These are phyloP conservation scores for Irpex rosettiformis DNA, from an alignment of 1,284 basidiomycete species.

Conservation along the genomic window DNA sequence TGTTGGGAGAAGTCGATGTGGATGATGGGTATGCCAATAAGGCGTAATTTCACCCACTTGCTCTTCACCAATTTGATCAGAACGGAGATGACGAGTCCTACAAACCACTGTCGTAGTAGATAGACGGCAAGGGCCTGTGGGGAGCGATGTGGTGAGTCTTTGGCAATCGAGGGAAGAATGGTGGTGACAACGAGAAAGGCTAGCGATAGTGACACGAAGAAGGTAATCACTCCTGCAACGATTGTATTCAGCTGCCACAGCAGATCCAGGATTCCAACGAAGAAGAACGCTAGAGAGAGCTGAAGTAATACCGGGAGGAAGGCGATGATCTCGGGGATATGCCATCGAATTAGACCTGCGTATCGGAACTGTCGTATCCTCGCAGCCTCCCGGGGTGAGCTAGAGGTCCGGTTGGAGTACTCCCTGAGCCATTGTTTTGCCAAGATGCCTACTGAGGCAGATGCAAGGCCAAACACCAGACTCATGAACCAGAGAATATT, in stretches of 20 bases:
- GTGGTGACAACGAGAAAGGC: constrained; percentile 16
- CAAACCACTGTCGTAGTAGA: constrained; percentile 11
- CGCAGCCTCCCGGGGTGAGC: constrained; percentile 18
- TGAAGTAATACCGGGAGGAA: constrained; percentile 22
- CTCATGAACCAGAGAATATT: constrained; percentile 26
- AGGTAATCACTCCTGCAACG: constrained; percentile 17
- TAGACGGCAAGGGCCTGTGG: constrained; percentile 21
- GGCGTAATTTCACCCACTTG: background rate
- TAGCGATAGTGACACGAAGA: constrained; percentile 15
- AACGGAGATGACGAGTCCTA: constrained; percentile 7
- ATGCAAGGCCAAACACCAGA: constrained; percentile 22
- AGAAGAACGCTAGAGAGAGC: constrained; percentile 21
- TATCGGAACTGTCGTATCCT: constrained; percentile 21
- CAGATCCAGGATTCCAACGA: constrained; percentile 21
- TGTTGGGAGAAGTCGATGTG: background rate
- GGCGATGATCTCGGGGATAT: constrained; percentile 19
- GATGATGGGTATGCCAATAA: background rate
- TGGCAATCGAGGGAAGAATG: constrained; percentile 17
- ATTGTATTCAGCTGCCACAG: constrained; percentile 20
- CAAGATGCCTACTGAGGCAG: constrained; percentile 22
- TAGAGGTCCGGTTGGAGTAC: constrained; percentile 15
- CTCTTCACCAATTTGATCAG: constrained; percentile 3
- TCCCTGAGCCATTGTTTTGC: constrained; percentile 25
- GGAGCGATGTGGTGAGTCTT: constrained; percentile 23
- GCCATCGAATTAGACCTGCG: constrained; percentile 19